These are phyloP conservation scores for Lipomyces lipofer DNA, from an alignment of 805 yeast species.

Conservation along the genomic window DNA sequence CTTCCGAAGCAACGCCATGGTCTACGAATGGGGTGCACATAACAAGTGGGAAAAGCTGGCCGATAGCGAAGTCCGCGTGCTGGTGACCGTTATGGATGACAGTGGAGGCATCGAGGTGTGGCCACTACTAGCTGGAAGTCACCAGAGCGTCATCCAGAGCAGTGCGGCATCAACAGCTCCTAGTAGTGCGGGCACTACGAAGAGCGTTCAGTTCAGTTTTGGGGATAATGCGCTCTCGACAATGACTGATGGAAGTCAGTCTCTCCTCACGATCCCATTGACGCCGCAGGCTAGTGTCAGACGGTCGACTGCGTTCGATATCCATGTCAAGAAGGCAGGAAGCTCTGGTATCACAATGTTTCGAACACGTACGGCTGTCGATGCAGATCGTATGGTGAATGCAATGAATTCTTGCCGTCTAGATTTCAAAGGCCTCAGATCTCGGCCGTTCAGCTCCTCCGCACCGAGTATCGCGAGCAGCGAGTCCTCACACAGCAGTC, in stretches of 20 bases:
- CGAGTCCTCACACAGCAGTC: constrained; percentile 18
- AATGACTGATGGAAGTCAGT: constrained; percentile 2
- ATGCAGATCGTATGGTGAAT: constrained; percentile 31
- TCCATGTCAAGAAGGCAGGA: constrained; percentile 26
- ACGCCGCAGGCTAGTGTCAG: constrained; percentile 20
- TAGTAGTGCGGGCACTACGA: constrained; percentile 4
- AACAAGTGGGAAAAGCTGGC: constrained; percentile 29
- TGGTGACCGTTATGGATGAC: constrained; percentile 21
- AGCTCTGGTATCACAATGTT: constrained; percentile 30
- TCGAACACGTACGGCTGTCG: constrained; percentile 29
- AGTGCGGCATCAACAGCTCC: not conserved
- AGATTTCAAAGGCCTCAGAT: constrained; percentile 8
- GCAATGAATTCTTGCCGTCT: constrained; percentile 29
- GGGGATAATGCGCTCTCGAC: constrained; percentile 12
- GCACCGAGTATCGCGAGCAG: constrained; percentile 24
- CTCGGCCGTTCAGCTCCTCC: constrained; percentile 16
- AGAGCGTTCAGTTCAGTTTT: constrained; percentile 16
- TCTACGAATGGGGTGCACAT: constrained; percentile 28
- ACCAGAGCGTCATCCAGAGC: not conserved
- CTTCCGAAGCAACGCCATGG: constrained; percentile 28
- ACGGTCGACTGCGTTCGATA: constrained; percentile 32
- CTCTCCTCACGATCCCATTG: constrained; percentile 22
- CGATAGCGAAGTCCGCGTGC: constrained; percentile 24
- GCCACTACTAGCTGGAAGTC: constrained; percentile 14
- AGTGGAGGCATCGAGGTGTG: constrained; percentile 30